A percentile compares a stretch with the other conserved stretches of the same genome.
Conservation (phyloP, 2,329 filamentous ascomycete species). For the Penicillium sp. region DNA sequence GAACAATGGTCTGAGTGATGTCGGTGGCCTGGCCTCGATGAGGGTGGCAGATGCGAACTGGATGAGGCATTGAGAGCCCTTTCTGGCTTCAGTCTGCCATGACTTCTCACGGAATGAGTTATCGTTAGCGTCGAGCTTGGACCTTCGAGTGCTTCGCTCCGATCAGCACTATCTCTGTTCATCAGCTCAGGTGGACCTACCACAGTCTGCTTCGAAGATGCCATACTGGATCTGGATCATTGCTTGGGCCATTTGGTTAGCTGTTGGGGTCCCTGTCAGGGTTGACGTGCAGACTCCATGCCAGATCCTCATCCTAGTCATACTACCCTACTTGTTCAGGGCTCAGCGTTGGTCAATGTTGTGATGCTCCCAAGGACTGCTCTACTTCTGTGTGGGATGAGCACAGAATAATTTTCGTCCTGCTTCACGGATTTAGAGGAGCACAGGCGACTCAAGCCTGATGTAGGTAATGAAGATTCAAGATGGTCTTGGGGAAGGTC, state of each 20-base stretch:
- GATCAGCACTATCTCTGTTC: not conserved
- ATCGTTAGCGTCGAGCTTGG: too few species aligned
- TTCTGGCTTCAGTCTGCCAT: too few species aligned
- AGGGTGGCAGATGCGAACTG: too few species aligned
- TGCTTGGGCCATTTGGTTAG: not conserved
- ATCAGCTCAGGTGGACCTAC: not conserved
- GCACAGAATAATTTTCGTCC: not conserved
- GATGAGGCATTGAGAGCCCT: too few species aligned
- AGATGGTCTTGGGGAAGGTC: not conserved
- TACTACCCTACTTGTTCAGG: not conserved
- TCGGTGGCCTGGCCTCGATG: too few species aligned
- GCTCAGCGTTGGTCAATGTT: too few species aligned
- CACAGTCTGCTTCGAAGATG: not conserved
- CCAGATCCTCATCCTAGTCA: not conserved
- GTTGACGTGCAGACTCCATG: not conserved
- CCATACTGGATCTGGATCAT: not conserved
- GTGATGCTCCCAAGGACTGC: not conserved
- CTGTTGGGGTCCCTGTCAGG: not conserved
- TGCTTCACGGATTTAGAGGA: not conserved
- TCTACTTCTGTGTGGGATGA: not conserved
- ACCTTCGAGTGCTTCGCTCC: not conserved
- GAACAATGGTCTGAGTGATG: too few species aligned
- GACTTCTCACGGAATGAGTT: too few species aligned
- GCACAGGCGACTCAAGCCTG: too few species aligned
- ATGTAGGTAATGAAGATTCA: not conserved